Conservation (phyloP, 2,329 filamentous ascomycete genomes). For the Nothomitra cinnamomea region DNA sequence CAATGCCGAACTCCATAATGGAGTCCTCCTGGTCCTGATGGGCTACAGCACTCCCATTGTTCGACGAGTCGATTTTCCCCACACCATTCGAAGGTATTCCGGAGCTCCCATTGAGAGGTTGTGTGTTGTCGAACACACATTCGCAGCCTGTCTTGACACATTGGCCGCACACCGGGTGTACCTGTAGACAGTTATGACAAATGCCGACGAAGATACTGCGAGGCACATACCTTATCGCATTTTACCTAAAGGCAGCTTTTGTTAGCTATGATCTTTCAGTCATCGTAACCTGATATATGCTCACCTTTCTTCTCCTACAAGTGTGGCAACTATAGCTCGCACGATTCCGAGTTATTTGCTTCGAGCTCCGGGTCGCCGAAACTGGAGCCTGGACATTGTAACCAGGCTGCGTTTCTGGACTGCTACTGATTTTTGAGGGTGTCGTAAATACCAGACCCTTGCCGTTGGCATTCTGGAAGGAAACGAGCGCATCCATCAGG, state of each 20-base stretch:
- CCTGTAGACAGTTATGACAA: conserved; percentile 13
- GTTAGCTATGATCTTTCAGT: background rate
- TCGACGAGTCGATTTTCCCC: background rate
- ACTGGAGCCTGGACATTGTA: background rate
- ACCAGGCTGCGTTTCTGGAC: background rate
- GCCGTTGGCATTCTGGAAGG: no score
- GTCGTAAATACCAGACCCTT: no score
- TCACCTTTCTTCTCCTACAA: conserved; percentile 25
- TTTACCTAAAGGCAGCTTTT: conserved; percentile 18
- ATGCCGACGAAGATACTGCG: background rate
- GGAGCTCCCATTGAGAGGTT: background rate
- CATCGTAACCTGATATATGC: background rate
- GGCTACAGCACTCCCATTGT: background rate
- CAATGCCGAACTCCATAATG: background rate
- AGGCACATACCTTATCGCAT: conserved; percentile 23
- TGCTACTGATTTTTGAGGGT: no score
- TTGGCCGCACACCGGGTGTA: conserved; percentile 28
- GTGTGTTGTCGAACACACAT: conserved; percentile 23
- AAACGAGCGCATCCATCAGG: no score
- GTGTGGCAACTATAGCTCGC: conserved; percentile 30
- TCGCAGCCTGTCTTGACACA: conserved; percentile 26
- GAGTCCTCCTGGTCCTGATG: background rate
- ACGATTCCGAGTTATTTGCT: conserved; percentile 29
- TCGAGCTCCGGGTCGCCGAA: conserved; percentile 11
- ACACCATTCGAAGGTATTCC: background rate